Evolutionary conservation across 805 yeast genomes (phyloP), one percentile per base, ranked within the genome.

Genomic region (Wickerhamomyces hampshirensis): DNA sequence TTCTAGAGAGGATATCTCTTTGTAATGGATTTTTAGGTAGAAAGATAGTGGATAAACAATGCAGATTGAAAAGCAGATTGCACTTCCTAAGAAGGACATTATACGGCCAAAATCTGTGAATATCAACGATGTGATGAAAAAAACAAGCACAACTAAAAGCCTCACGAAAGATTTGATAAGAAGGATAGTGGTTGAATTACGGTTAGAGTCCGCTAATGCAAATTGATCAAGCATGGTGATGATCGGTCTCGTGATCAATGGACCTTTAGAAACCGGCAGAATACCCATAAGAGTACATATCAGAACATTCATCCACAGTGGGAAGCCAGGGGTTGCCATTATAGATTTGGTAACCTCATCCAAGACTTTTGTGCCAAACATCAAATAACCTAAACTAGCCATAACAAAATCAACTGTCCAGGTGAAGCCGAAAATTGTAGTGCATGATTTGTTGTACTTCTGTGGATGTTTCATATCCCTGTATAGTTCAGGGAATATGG

Each of bases 341-440:
- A 88, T 67, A 39, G 83, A 84, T 51, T 84, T 83, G 2, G 95
- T 84, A 39, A 89, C 70, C 41, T 85, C 88, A 51, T 85, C 91
- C 31, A 72, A 56, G 19, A 84, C 78, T 6, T 56, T 55, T 7
- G 61, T 59, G 26, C 96, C 96, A 65, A 81, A 87, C 96, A 88
- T 88, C 29, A 85, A 62, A 49, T 75, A 77, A 1, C 93, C 93
- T 26, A 78, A 52, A 2, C 74, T 50, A 0, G 83, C 86, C 74
- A 83, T 76, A 12, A 71, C 44, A 31, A 66, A 60, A 58, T 84
- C 89, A 23, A 82, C 69, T 10, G 66, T 30, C 42, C 75, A 72
- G 0, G 89, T 80, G 40, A 74, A 66, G 3, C 66, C 44, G 52
- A 80, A 84, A 0, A 85, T 75, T 12, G 73, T 56, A 26, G 70